Conservation (phyloP, 1,284 basidiomycete genomes). For the Puccinia coronata region DNA sequence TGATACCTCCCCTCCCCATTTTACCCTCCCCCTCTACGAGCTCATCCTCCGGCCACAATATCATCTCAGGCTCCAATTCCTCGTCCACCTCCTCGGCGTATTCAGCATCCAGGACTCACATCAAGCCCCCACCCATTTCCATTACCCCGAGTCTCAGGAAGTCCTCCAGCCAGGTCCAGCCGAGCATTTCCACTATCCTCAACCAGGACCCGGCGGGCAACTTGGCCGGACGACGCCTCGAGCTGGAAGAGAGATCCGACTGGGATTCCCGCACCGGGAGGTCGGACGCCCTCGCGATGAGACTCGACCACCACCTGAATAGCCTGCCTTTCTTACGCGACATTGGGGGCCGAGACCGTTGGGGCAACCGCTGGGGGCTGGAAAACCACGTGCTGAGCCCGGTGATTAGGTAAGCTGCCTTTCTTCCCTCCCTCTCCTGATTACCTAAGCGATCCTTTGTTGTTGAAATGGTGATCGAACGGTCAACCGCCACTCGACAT, state of each 20-base stretch:
- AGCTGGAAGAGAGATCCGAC: constrained; percentile 32
- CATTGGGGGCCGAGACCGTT: constrained; percentile 29
- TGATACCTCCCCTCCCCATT: not conserved
- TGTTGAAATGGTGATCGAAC: too few relatives aligned
- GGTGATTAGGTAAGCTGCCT: constrained; percentile 31
- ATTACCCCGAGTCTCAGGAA: constrained; percentile 25
- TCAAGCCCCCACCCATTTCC: constrained; percentile 38
- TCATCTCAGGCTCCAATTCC: not conserved
- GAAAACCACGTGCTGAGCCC: constrained; percentile 45
- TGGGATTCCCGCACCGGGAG: constrained; percentile 25
- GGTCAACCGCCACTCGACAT: not conserved
- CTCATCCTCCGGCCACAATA: constrained; percentile 22
- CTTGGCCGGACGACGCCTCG: constrained; percentile 15
- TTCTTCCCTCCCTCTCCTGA: not conserved
- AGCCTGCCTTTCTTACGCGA: not conserved
- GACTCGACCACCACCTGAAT: not conserved
- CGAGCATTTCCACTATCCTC: not conserved
- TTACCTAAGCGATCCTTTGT: not conserved
- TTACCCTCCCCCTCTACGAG: too few relatives aligned
- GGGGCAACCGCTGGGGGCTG: constrained; percentile 45
- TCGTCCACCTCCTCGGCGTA: not conserved
- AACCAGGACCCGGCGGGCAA: not conserved
- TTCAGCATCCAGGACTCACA: not conserved
- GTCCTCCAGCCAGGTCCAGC: not conserved
- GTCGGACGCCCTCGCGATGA: constrained; percentile 14